Percentiles rank a stretch among this genome's conserved stretches.
Evolutionary conservation across 257 asterid species (phyloP).

Genomic region (Nicotiana paniculata): DNA sequence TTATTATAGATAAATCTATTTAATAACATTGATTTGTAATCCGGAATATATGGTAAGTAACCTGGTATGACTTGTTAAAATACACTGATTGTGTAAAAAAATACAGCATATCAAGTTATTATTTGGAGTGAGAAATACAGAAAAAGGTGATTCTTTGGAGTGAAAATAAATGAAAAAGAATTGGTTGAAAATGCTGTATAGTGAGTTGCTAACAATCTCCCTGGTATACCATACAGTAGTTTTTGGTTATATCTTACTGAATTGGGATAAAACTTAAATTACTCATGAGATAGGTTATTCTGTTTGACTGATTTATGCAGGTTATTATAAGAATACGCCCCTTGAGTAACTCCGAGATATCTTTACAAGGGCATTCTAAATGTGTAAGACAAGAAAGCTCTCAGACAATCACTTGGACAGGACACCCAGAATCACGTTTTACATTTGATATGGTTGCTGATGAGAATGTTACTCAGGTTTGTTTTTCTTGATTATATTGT

Average conservation of each 20-base stretch:
- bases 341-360: constrained; percentile 65
- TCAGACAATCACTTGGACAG: constrained; percentile 82
- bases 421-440: constrained; percentile 81
- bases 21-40: no score
- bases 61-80: no score
- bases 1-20: no score
- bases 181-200: not conserved
- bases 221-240: not conserved
- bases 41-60: no score
- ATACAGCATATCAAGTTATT: no score
- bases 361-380: constrained; percentile 58
- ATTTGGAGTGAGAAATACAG: no score
- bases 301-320: constrained; percentile 28
- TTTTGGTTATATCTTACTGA: not conserved
- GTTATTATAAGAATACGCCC: constrained; percentile 89
- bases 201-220: not conserved
- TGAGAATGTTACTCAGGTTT: constrained; percentile 90
- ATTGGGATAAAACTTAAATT: not conserved
- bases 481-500: not conserved
- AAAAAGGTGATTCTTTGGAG: no score
- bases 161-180: not conserved
- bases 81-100: no score
- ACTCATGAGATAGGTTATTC: not conserved
- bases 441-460: constrained; percentile 90
- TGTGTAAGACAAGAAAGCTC: constrained; percentile 90